Percentiles rank a stretch among this genome's conserved stretches.
phyloP scores from a whole-genome alignment of 1,284 basidiomycete genomes.

The Meira nashicola region DNA sequence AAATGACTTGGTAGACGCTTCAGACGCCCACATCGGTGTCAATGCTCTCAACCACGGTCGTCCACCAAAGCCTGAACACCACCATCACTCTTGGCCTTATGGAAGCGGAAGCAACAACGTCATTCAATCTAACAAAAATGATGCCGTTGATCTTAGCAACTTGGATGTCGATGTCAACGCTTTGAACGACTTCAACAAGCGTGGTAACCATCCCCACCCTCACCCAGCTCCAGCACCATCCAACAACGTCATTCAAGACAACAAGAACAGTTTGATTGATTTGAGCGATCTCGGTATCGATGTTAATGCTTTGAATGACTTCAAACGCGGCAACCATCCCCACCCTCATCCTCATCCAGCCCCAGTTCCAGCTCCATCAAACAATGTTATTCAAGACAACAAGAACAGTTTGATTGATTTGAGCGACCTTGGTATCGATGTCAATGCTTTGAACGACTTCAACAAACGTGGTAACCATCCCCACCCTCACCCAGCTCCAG shows the following conservation, averaged over 20 bases:
- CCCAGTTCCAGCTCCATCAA: slow-evolving; percentile 1
- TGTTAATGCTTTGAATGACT: not conserved
- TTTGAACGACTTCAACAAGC: not conserved
- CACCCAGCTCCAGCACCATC: not conserved
- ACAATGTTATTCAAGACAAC: not conserved
- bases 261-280: not conserved
- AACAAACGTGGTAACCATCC: not conserved
- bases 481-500: not conserved
- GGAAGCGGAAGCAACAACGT: no score
- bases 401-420: not conserved
- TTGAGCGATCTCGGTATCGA: not conserved
- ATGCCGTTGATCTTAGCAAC: not conserved
- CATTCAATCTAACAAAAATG: no score
- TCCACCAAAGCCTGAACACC: no score
- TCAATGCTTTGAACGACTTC: slow-evolving; percentile 4
- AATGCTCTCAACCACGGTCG: no score
- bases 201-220: no score
- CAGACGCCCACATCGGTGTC: no score
- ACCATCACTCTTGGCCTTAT: no score
- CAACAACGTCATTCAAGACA: no score
- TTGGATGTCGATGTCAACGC: not conserved
- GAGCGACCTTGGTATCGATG: slow-evolving; percentile 6
- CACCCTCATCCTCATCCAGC: not conserved
- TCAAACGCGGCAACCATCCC: not conserved
- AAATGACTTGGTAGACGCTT: no score